phyloP scores from a whole-genome alignment of 352 stramenopile genomes.

The Pythium scleroteichum region DNA sequence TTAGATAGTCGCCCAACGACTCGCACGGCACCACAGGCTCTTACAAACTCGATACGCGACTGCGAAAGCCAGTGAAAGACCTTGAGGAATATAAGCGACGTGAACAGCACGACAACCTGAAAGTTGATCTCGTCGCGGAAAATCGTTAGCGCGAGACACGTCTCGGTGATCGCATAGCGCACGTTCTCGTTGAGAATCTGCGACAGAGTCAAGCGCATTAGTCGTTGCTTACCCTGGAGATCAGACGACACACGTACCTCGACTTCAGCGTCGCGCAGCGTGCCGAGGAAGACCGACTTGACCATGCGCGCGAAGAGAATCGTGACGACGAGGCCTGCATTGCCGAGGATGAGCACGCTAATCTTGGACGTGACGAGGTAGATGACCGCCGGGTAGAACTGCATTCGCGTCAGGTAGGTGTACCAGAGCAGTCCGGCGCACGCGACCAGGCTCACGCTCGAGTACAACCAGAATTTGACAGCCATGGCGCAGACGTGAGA shows the following conservation, averaged over 20 bases:
- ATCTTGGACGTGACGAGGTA: slow-evolving; percentile 97
- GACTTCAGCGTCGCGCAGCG: slow-evolving; percentile 80
- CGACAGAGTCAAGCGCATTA: background rate
- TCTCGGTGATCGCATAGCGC: slow-evolving; percentile 98
- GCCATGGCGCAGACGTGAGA: slow-evolving; percentile 13
- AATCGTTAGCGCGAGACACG: slow-evolving; percentile 98
- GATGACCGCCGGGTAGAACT: slow-evolving; percentile 97
- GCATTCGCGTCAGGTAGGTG: slow-evolving; percentile 93
- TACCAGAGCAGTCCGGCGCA: slow-evolving; percentile 90
- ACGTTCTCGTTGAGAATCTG: slow-evolving; percentile 95
- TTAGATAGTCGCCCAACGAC: background rate
- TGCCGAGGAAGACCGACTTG: slow-evolving; percentile 87
- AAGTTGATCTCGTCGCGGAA: slow-evolving; percentile 98
- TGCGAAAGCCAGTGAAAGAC: slow-evolving; percentile 93
- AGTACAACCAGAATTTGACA: slow-evolving; percentile 91
- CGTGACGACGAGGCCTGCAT: slow-evolving; percentile 90
- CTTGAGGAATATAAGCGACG: slow-evolving; percentile 95
- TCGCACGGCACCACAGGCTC: slow-evolving; percentile 15
- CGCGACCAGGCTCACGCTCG: slow-evolving; percentile 76
- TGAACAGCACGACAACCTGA: slow-evolving; percentile 94
- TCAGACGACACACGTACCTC: slow-evolving; percentile 43
- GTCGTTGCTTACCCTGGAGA: background rate
- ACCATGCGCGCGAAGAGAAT: slow-evolving; percentile 81
- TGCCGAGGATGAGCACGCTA: slow-evolving; percentile 94
- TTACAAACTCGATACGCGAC: slow-evolving; percentile 86